These are phyloP conservation scores for Hypomontagnella submonticulosa DNA, from an alignment of 495 filamentous ascomycete species.

Conservation along the genomic window DNA sequence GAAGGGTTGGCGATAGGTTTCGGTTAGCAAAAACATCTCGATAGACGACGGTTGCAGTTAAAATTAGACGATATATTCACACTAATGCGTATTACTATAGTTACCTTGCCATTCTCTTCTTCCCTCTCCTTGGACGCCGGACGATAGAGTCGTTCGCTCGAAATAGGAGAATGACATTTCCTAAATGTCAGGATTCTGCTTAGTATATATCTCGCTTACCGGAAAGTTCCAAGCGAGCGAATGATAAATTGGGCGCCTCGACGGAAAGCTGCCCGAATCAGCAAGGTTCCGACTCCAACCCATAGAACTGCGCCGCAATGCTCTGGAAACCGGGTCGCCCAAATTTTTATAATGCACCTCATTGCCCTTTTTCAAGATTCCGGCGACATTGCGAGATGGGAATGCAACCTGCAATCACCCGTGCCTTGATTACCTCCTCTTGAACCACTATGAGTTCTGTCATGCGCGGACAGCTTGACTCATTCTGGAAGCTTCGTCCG, in stretches of 20 bases:
- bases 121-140: background rate
- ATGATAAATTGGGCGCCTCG: background rate
- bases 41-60: conserved; percentile 16
- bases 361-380: conserved; percentile 3
- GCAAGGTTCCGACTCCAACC: background rate
- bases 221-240: too few species aligned
- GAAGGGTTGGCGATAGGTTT: conserved; percentile 5
- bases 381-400: background rate
- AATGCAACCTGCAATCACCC: background rate
- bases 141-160: background rate
- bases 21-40: background rate
- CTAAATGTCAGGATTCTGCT: background rate
- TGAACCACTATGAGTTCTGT: conserved; percentile 1
- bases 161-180: background rate
- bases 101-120: background rate
- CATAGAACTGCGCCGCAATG: background rate
- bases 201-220: too few species aligned
- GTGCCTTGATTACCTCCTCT: background rate
- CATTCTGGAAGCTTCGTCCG: background rate
- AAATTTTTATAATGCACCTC: conserved; percentile 5
- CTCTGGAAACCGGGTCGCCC: background rate
- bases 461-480: background rate
- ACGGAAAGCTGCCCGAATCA: background rate
- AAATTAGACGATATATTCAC: conserved; percentile 20
- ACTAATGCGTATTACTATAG: conserved; percentile 4